Percentiles rank a stretch among this genome's conserved stretches.
phyloP scores from a whole-genome alignment of 192 early-diverging fungal species.

The Entomortierella beljakovae region DNA sequence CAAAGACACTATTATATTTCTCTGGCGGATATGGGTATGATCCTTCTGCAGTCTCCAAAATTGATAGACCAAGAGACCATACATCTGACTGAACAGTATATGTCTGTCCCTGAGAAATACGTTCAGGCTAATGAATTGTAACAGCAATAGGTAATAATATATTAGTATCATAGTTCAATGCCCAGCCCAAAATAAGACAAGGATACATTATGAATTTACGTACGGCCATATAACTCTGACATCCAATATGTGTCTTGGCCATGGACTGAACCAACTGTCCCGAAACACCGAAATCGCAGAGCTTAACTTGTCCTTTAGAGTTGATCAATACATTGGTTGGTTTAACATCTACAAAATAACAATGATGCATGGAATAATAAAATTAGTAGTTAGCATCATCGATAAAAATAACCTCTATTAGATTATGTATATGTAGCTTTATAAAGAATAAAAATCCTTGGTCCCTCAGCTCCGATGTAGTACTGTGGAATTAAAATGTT shows the following conservation, averaged over 20 bases:
- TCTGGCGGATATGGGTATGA: slow-evolving; percentile 82
- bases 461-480: too few species aligned
- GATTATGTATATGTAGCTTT: too few species aligned
- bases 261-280: slow-evolving; percentile 89
- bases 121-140: slow-evolving; percentile 76
- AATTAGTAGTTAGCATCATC: too few species aligned
- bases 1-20: slow-evolving; percentile 83
- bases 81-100: slow-evolving; percentile 94
- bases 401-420: too few species aligned
- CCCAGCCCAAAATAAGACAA: too few species aligned
- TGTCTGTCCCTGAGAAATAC: slow-evolving; percentile 75
- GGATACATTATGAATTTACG: slow-evolving; percentile 19
- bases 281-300: slow-evolving; percentile 97
- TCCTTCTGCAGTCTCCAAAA: slow-evolving; percentile 87
- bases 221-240: slow-evolving; percentile 96
- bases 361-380: too few species aligned
- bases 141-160: not conserved
- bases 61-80: slow-evolving; percentile 91
- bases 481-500: too few species aligned
- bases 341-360: slow-evolving; percentile 79
- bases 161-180: not conserved
- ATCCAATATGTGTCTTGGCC: slow-evolving; percentile 95
- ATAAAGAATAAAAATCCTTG: too few species aligned
- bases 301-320: slow-evolving; percentile 87
- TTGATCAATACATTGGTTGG: slow-evolving; percentile 95